Base-by-base conservation (phyloP, 2,329 filamentous ascomycete species). In the Diaporthe batatas region DNA sequence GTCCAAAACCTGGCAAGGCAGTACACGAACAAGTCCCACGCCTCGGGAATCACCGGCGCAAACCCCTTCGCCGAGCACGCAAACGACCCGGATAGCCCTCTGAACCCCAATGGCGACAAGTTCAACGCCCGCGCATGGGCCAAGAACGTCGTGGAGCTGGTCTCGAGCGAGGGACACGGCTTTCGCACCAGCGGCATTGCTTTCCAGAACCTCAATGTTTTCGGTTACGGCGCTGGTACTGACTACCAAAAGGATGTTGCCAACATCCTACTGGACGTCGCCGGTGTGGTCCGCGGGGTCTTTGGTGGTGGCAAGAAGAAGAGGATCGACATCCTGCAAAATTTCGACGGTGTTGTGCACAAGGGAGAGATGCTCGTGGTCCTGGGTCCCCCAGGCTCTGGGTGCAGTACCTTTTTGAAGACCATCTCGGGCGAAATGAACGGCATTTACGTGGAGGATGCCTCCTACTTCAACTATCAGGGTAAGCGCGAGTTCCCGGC, bases 401-500 rank as follows among this genome's bases (percentile, higher is more conserved):
- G 93, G 70, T 97, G 94, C 81, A 94, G 93, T 21, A 97, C 94
- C 2, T 91, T 97, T 75, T 86, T 97, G 72, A 97, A 97, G 85
- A 93, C 94, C 0, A 90, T 97, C 76, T 90, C 94, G 4, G 94
- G 94, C 74, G 94, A 97, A 82, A 94, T 92, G 29, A 92, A 95
- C 76, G 94, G 94, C 68, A 91, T 97, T 77, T 90, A 88, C 76
- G 86, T 96, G 18, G 92, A 94, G 62, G 83, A 92, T 3, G 83
- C 85, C 14, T 91, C 93, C 0, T 90, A 93, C 75, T 90, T 97
- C 79, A 96, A 97, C 83, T 97, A 97, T 79, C 92, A 96, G 81
- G 92, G 91, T 86, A 81, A 79, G 81, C 77, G 49, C 68, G 21
- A 32, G 8, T 8, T 51, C 1, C 39, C 29, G 16, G 16, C 42